Base-by-base conservation (phyloP, 352 stramenopile genomes). In the Phytophthora fragariaefolia region DNA sequence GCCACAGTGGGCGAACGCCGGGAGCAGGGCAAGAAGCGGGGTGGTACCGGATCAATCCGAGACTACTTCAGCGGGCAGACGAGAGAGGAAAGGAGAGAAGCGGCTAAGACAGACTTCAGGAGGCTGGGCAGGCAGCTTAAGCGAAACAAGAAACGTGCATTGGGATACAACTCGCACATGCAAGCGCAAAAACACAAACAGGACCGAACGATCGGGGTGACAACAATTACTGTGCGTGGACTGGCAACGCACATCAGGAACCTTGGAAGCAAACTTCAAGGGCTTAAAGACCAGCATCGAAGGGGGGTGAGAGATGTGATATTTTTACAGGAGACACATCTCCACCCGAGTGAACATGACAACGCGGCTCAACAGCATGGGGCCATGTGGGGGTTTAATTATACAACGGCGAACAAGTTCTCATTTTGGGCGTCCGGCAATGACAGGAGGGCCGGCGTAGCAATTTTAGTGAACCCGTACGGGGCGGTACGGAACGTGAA, bases 261-360 rank as follows among this genome's bases (percentile, higher is more conserved):
- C 1, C 18, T 58, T 2, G 34, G 46, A 6, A 34, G 2, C 0
- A 20, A 58, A 15, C 24, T 65, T 28, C 57, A 65, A 45, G 57
- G 36, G 13, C 9, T 65, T 2, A 65, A 45, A n/a, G 57, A 65
- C 20, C 6, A 24, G 17, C 45, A 64, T 17, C 13, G 51, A 6
- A 38, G 57, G 13, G 57, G 46, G 2, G 0, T 22, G 0, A 8
- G 36, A 13, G 57, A 65, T 15, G 5, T 65, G 10, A 24, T 52
- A 4, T 58, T 65, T 28, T 9, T 65, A 12, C 57, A 65, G 42
- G 57, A 65, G 22, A 65, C 57, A 6, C 57, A 65, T 36, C 47
- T 58, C 6, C 30, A 26, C 0, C 13, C 26, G 3, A 7, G 12
- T 1, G 57, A 65, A 13, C 34, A 58, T 10, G n/a, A 1, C 1